Conservation (phyloP, 257 asterid genomes). For the Ilex aquifolium region DNA sequence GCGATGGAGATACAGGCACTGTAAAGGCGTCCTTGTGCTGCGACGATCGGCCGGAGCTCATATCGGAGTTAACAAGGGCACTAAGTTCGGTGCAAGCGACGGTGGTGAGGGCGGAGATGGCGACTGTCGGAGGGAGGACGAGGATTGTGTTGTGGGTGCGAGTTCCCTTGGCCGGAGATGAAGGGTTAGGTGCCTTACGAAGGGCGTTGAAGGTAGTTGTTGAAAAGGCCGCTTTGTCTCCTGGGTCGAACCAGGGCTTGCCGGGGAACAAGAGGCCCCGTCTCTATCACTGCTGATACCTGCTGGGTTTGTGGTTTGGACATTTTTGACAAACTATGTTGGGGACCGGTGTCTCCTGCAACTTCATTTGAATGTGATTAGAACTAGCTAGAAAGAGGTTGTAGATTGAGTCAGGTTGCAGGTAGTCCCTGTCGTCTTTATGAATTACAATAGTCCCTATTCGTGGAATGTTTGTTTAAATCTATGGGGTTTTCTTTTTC, state of each 20-base stretch:
- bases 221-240: conserved; percentile 54
- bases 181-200: conserved; percentile 39
- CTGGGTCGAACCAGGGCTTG: conserved; percentile 48
- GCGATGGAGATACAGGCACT: conserved; percentile 30
- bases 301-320: too few relatives aligned
- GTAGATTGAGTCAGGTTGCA: too few relatives aligned
- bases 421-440: too few relatives aligned
- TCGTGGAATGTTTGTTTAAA: too few relatives aligned
- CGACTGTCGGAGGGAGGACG: conserved; percentile 76
- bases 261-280: conserved; percentile 71
- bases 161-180: conserved; percentile 27
- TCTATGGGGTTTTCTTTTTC: too few relatives aligned
- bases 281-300: conserved; percentile 39
- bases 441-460: too few relatives aligned
- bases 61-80: conserved; percentile 55
- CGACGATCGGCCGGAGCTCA: conserved; percentile 73
- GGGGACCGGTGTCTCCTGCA: too few relatives aligned
- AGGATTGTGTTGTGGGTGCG: conserved; percentile 54
- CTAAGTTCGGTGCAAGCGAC: conserved; percentile 50
- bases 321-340: too few relatives aligned
- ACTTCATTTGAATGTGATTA: too few relatives aligned
- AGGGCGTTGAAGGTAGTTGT: conserved; percentile 59
- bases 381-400: too few relatives aligned
- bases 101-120: conserved; percentile 69
- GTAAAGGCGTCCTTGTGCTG: conserved; percentile 62